Percentiles rank a stretch among this genome's conserved stretches.
Conservation (phyloP, 2,329 filamentous ascomycete genomes). For the Rhinocladiella mackenziei region DNA sequence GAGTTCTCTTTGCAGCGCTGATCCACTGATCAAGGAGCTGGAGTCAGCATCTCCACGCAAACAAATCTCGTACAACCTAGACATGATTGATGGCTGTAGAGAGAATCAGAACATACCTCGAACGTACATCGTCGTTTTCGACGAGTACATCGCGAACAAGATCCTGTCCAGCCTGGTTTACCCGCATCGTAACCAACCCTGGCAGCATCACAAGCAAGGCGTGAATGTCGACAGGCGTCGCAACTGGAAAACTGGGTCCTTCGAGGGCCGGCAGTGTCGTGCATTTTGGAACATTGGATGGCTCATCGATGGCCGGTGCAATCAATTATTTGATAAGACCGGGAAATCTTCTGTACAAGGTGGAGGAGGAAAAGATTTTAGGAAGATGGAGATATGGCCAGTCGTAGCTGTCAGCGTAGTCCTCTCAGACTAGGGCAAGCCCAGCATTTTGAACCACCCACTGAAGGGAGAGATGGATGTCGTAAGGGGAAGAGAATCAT, state of each 20-base stretch:
- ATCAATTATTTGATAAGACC: too few species aligned
- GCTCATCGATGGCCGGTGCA: too few species aligned
- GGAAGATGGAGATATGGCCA: too few species aligned
- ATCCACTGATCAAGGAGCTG: conserved; percentile 13
- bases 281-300: not conserved
- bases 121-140: conserved; percentile 24
- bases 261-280: not conserved
- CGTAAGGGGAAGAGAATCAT: too few species aligned
- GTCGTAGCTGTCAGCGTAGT: too few species aligned
- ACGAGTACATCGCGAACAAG: conserved; percentile 28
- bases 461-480: too few species aligned
- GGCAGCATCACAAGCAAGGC: conserved; percentile 33
- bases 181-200: conserved; percentile 19
- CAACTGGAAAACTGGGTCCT: conserved; percentile 37
- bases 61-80: too few species aligned
- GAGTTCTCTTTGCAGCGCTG: conserved; percentile 8
- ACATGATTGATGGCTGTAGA: too few species aligned
- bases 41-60: not conserved
- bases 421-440: too few species aligned
- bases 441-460: too few species aligned
- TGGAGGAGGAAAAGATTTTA: too few species aligned
- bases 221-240: conserved; percentile 34
- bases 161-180: conserved; percentile 24
- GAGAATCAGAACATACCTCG: conserved; percentile 11
- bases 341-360: too few species aligned